Evolutionary conservation across 2,329 filamentous ascomycete genomes (phyloP), one percentile per base, ranked within the genome.

Genomic region (Talaromyces sp.): DNA sequence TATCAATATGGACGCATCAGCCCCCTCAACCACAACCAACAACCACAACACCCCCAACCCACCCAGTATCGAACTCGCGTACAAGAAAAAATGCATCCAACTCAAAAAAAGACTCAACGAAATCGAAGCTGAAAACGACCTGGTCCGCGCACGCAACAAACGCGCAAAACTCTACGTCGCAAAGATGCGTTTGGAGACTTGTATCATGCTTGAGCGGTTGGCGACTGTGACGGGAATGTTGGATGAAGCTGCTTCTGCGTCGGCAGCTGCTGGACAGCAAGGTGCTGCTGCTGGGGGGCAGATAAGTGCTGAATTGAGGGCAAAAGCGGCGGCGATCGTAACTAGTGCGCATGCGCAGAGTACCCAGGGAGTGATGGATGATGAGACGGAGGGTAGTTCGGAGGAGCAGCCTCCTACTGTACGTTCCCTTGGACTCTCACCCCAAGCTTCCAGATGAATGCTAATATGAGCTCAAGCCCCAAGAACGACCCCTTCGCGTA

Each of bases 71-170:
- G 94, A 99, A 79, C 90, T 94, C 76, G 93, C 94, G 60, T 99
- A 98, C 80, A 93, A 95, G 73, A 88, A 92, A 69, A 98, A 99
- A 87, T 98, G 94, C 78, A 92, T 97, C 75, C 91, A 96, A 72
- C 86, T 99, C 24, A 96, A 96, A 81, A 90, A 92, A 72, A 90
- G 95, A 67, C 91, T 95, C 68, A 90, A 89, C 76, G 93, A 97
- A 76, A 92, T 98, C 72, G 93, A 98, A 76, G 88, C 92, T 66
- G 90, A 92, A 74, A 97, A 97, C 77, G 93, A 97, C 72, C 86
- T 90, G 65, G 90, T 92, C 56, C 87, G 92, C 62, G 82, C 92
- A 62, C 90, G 92, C 60, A 90, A 97, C 68, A 83, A 86, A 47
- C 90, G 93, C 57, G 87, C 96, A 67, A 89, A 91, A 77, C 88